These are phyloP conservation scores for Tilletia indica DNA, from an alignment of 1,284 basidiomycete genomes.

Conservation along the genomic window DNA sequence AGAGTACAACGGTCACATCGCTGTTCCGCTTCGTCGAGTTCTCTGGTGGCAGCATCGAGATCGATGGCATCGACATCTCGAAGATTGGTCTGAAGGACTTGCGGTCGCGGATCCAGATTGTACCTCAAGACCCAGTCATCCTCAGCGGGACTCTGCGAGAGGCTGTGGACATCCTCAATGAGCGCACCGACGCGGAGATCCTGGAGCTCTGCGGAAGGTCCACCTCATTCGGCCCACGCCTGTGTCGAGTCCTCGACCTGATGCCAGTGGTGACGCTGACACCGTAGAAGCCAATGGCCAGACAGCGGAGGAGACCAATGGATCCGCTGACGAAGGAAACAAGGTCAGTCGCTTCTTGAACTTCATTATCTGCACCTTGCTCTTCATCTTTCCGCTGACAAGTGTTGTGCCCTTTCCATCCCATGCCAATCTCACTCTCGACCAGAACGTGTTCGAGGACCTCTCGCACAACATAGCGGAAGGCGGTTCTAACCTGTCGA, in stretches of 20 bases:
- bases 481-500: slow-evolving; percentile 49
- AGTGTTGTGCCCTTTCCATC: too few species aligned
- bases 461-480: slow-evolving; percentile 43
- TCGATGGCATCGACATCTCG: slow-evolving; percentile 58
- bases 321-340: too few species aligned
- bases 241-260: neutral
- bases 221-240: too few species aligned
- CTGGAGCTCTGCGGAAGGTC: slow-evolving; percentile 32
- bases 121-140: slow-evolving; percentile 57
- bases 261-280: neutral
- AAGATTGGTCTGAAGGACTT: slow-evolving; percentile 59
- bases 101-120: slow-evolving; percentile 60
- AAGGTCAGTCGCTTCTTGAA: too few species aligned
- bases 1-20: slow-evolving; percentile 48
- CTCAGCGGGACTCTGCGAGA: slow-evolving; percentile 45
- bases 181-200: slow-evolving; percentile 39
- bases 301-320: too few species aligned
- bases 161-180: slow-evolving; percentile 40
- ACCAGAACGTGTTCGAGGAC: slow-evolving; percentile 25
- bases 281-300: too few species aligned
- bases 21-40: slow-evolving; percentile 49
- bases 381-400: too few species aligned
- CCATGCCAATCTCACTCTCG: too few species aligned
- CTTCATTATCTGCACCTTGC: too few species aligned
- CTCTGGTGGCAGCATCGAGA: slow-evolving; percentile 32